These are phyloP conservation scores for Lepidium campestre DNA, from an alignment of 441 rosid species.

Conservation along the genomic window DNA sequence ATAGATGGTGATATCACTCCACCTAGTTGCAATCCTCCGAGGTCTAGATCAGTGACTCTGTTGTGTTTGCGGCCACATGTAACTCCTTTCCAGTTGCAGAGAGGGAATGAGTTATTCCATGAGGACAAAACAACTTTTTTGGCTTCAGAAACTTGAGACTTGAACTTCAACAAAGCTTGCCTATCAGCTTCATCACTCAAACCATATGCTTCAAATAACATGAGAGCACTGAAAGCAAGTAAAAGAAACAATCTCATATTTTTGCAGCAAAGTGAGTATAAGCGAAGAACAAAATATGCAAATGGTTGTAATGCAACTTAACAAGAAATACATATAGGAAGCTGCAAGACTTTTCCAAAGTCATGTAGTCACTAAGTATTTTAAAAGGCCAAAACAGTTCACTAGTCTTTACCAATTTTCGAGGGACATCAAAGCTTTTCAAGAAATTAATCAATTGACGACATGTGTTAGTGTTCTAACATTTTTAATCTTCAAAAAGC, in stretches of 20 bases:
- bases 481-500: too few species aligned
- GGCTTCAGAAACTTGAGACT: neutral
- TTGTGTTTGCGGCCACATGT: neutral
- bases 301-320: too few species aligned
- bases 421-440: too few species aligned
- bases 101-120: neutral
- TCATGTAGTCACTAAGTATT: too few species aligned
- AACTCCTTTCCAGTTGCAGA: neutral
- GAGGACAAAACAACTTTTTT: neutral
- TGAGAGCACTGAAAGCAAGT: neutral
- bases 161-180: neutral
- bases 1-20: neutral
- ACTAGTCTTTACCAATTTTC: too few species aligned
- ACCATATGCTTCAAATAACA: neutral
- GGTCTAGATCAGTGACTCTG: neutral
- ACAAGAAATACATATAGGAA: too few species aligned
- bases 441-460: too few species aligned
- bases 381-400: too few species aligned
- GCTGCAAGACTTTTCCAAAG: too few species aligned
- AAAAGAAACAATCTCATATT: neutral
- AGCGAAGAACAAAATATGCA: too few species aligned
- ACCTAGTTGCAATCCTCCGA: neutral
- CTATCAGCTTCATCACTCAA: neutral
- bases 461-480: too few species aligned
- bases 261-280: too few species aligned